Conservation (phyloP, 768 basidiomycete species). For the Hericium rajendrae region DNA sequence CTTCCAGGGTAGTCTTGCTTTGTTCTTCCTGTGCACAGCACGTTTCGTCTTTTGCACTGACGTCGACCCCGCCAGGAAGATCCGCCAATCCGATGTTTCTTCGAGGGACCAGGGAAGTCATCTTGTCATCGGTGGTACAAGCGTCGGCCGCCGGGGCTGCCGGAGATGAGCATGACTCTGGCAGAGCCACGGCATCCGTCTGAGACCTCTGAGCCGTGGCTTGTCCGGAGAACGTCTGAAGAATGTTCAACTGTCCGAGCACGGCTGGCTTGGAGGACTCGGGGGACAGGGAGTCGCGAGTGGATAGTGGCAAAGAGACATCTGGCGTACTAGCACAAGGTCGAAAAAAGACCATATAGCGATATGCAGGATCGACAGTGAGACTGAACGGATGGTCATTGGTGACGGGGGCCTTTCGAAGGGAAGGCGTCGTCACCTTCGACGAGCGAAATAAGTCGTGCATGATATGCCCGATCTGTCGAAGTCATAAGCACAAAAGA, state of each 20-base stretch:
- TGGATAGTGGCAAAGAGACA: neutral
- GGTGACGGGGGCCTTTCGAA: neutral
- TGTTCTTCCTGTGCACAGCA: neutral
- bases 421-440: neutral
- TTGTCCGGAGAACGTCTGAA: too few relatives aligned
- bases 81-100: neutral
- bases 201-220: too few relatives aligned
- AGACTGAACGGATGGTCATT: neutral
- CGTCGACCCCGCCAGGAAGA: neutral
- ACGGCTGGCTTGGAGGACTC: neutral
- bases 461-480: conserved; percentile 4
- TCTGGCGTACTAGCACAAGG: neutral
- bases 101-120: too few relatives aligned
- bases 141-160: too few relatives aligned
- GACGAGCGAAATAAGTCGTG: neutral
- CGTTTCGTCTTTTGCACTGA: neutral
- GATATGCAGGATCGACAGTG: neutral
- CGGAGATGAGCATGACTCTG: neutral
- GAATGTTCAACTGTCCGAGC: neutral
- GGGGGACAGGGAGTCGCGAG: neutral
- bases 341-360: neutral
- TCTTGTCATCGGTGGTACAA: too few relatives aligned
- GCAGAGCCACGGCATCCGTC: too few relatives aligned
- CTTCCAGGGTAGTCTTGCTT: neutral
- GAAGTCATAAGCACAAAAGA: neutral